phyloP scores from a whole-genome alignment of 495 filamentous ascomycete genomes.

The Thermothielavioides terrestris region DNA sequence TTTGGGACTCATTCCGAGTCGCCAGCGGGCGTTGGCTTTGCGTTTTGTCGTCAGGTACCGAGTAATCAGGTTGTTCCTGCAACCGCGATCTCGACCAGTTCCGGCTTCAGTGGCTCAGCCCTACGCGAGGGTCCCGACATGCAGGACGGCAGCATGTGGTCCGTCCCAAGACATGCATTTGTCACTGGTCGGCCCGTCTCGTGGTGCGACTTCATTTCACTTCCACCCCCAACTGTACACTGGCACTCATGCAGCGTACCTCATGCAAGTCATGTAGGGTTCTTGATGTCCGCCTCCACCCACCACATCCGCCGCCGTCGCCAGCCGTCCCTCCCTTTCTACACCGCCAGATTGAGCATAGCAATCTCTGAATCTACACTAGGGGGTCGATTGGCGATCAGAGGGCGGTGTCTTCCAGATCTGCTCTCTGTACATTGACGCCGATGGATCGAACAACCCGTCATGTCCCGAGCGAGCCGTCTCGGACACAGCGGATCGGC shows the following conservation, averaged over 20 bases:
- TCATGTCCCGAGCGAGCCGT: no score
- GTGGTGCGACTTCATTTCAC: not conserved
- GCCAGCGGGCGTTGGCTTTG: no score
- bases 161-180: slow-evolving; percentile 1
- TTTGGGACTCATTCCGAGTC: no score
- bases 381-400: not conserved
- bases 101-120: not conserved
- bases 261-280: slow-evolving; percentile 1
- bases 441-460: no score
- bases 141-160: not conserved
- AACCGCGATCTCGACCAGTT: not conserved
- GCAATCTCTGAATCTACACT: not conserved
- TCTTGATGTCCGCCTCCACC: not conserved
- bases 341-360: not conserved
- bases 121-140: slow-evolving; percentile 1
- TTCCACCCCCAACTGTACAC: not conserved
- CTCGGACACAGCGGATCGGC: no score
- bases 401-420: not conserved
- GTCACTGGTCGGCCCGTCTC: not conserved
- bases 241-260: not conserved
- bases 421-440: no score
- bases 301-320: not conserved
- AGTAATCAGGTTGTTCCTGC: not conserved
- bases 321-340: not conserved
- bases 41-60: no score